Conservation (phyloP, 305 asterid genomes). For the Fraxinus sp. region DNA sequence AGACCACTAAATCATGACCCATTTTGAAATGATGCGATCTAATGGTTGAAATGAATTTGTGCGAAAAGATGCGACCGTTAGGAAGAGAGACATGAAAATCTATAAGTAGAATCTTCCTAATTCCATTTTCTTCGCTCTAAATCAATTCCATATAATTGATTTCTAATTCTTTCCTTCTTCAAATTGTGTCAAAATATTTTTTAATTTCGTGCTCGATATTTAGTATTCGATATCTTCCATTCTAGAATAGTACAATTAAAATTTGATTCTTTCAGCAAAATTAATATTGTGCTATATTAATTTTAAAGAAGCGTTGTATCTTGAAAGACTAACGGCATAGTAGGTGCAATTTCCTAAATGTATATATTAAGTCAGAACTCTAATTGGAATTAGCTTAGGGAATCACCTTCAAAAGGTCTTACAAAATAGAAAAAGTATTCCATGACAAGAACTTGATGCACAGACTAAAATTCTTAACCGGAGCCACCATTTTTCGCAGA, state of each 20-base stretch:
- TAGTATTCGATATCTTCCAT: too few relatives aligned
- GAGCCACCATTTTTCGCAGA: not conserved
- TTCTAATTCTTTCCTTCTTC: not conserved
- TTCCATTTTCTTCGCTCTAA: not conserved
- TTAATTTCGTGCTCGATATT: not conserved
- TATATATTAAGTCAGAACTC: not conserved
- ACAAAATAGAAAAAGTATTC: not conserved
- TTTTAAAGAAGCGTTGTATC: not conserved
- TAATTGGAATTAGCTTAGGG: not conserved
- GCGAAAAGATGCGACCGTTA: not conserved
- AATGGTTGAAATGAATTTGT: not conserved
- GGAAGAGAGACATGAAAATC: not conserved
- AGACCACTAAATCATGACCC: not conserved
- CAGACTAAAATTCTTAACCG: not conserved
- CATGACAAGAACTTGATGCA: not conserved
- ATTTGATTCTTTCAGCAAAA: not conserved
- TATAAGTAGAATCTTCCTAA: too few relatives aligned
- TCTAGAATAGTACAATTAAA: not conserved
- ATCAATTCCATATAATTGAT: not conserved
- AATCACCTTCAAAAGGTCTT: not conserved
- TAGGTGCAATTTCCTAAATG: not conserved
- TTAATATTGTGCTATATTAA: not conserved
- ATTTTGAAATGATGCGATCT: not conserved
- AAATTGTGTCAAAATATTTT: not conserved
- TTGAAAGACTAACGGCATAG: not conserved